Base-by-base conservation (phyloP, 2,329 filamentous ascomycete species). In the Ceratocystis albifundus region DNA sequence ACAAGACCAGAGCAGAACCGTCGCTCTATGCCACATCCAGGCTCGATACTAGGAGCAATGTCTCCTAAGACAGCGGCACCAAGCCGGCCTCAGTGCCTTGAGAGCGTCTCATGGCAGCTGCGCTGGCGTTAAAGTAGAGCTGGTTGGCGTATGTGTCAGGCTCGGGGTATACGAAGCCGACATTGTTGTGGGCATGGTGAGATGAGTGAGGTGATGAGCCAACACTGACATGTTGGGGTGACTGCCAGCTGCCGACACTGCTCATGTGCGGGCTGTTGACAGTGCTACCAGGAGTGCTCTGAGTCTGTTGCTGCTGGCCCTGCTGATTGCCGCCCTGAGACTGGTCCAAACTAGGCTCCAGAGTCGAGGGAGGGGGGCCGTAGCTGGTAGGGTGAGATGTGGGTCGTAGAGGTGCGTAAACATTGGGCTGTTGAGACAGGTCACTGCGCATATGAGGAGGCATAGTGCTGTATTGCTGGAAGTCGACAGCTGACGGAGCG, bases 311-410 rank as follows among this genome's bases (percentile, higher is more conserved):
- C 74, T 92, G 64, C 36, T 61, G 36, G 36, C 36, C 36, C 36
- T 41, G 36, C 36, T 41, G 57, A 6, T 36, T 20, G 25, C 61
- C 55, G 17, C 53, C 64, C n/a, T 62, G 44, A n/a, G 57, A 50
- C 68, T 89, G 87, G 74, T 93, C 90, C 69, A 90, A 82, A 74
- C 84, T 92, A 30, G 92, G 90, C 77, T 96, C 93, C 64, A 96
- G 80, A 17, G 89, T 91, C 25, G 63, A 64, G 62, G 88, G 86
- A 1, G 90, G 89, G 28, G 89, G 90, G n/a, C 87, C 88, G 75
- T 93, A 96, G 68, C 82, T 82, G 12, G 80, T 86, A 0, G 93
- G 92, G 75, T 96, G 92, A 48, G 92, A 96, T 0, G 93, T 96
- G 71, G 93, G 84, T 61, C 84, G 80, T 73, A 84, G 80, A 66